Conservation (phyloP, 345 rosid species). For the Syzygium aromaticum region DNA sequence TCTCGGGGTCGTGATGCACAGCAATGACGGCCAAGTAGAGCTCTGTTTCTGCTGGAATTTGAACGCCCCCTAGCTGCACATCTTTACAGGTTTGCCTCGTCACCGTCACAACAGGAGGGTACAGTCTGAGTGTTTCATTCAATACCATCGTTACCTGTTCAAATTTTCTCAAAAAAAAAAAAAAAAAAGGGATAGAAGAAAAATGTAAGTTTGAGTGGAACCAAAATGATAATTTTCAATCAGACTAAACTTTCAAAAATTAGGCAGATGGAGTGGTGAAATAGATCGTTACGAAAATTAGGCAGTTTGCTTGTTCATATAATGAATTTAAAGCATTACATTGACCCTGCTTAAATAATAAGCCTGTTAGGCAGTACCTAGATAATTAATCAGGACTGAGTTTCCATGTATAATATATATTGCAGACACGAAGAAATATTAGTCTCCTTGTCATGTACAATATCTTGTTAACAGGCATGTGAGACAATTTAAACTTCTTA, state of each 20-base stretch:
- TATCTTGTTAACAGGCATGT: background rate
- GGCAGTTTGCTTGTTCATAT: background rate
- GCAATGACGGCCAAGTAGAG: conserved; percentile 32
- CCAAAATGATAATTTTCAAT: background rate
- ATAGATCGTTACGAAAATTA: background rate
- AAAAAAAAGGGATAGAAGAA: background rate
- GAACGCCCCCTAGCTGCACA: conserved; percentile 40
- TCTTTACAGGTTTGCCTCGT: conserved; percentile 29
- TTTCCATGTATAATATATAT: background rate
- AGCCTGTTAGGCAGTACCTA: background rate
- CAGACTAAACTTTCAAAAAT: background rate
- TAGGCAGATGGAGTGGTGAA: background rate
- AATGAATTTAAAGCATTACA: background rate
- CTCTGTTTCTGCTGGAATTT: conserved; percentile 55
- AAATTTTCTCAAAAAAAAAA: background rate
- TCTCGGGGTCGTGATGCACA: conserved; percentile 38
- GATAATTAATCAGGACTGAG: background rate
- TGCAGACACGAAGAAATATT: background rate
- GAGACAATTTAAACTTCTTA: background rate
- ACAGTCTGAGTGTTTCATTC: conserved; percentile 64
- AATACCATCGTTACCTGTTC: conserved; percentile 54
- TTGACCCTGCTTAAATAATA: background rate
- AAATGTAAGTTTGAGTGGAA: background rate
- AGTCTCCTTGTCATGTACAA: background rate
- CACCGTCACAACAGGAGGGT: conserved; percentile 48